Conservation (phyloP, 768 basidiomycete genomes). For the Tremella mesenterica region DNA sequence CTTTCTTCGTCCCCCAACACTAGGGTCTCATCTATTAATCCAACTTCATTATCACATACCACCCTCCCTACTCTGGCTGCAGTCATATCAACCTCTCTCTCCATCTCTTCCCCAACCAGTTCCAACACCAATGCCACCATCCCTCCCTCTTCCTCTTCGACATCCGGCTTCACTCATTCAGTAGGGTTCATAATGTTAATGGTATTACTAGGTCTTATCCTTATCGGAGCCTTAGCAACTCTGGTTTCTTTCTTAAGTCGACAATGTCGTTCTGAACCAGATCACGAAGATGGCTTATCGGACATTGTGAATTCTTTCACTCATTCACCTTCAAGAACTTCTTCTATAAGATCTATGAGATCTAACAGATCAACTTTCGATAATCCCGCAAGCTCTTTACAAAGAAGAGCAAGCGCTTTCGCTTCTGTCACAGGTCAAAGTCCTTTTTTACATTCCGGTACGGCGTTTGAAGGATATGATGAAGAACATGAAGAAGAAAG, state of each 20-base stretch:
- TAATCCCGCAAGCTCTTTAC: constrained; percentile 1
- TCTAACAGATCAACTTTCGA: not conserved
- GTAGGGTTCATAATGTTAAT: constrained; percentile 17
- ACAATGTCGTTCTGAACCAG: constrained; percentile 3
- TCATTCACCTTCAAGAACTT: not conserved
- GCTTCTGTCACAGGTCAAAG: constrained; percentile 4
- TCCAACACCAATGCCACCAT: not conserved
- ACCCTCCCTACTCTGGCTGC: not conserved
- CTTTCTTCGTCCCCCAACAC: not conserved
- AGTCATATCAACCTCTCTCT: not conserved
- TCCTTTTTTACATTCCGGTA: constrained; percentile 20
- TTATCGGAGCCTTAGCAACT: constrained; percentile 17
- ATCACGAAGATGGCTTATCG: constrained; percentile 13
- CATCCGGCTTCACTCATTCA: constrained; percentile 14
- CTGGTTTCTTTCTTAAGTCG: constrained; percentile 12
- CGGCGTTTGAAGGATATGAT: not conserved
- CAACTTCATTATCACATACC: not conserved
- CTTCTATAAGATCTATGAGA: not conserved
- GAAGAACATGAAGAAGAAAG: not conserved
- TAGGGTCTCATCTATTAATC: not conserved
- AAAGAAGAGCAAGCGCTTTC: constrained; percentile 9
- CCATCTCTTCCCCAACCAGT: not conserved
- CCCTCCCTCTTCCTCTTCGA: not conserved
- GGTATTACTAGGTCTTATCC: constrained; percentile 16
- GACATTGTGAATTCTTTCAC: constrained; percentile 14